A percentile compares a stretch with the other conserved stretches of the same genome.
Conservation (phyloP, 73 alveolate genomes). For the Stentor coeruleus region DNA sequence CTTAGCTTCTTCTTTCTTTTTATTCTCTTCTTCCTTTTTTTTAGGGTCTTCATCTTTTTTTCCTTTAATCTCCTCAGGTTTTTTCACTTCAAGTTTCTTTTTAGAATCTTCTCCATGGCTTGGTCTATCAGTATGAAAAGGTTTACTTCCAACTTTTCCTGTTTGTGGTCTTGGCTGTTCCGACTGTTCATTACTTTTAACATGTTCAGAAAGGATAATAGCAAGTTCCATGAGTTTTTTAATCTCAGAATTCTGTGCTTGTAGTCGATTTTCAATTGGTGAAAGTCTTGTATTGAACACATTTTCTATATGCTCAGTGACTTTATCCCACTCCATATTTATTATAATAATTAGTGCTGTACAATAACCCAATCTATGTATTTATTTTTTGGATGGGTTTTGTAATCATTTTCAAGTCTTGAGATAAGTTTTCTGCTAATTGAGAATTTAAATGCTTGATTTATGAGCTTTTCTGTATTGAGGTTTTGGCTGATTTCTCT, state of each 20-base stretch:
- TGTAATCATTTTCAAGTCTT: slow-evolving; percentile 4
- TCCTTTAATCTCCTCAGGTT: too few relatives aligned
- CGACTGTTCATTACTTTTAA: background rate
- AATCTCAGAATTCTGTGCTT: background rate
- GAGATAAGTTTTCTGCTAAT: background rate
- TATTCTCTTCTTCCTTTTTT: too few relatives aligned
- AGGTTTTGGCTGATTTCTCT: background rate
- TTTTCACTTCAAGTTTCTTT: too few relatives aligned
- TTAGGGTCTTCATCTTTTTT: too few relatives aligned
- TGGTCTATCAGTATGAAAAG: too few relatives aligned
- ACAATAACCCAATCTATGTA: slow-evolving; percentile 1
- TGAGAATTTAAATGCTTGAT: slow-evolving; percentile 1
- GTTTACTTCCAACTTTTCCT: too few relatives aligned
- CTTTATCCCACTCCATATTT: background rate
- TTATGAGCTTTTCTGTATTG: slow-evolving; percentile 10
- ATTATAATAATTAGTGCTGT: too few relatives aligned
- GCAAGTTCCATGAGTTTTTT: background rate
- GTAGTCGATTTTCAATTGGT: background rate
- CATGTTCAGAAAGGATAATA: too few relatives aligned
- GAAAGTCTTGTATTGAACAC: background rate
- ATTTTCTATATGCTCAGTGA: background rate
- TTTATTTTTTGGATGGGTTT: slow-evolving; percentile 9
- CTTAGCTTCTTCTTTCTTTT: too few relatives aligned
- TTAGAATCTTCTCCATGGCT: too few relatives aligned
- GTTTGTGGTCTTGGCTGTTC: too few relatives aligned